Evolutionary conservation across 306 rosid genomes (phyloP), one percentile per base, ranked within the genome.

Genomic region (Herpetospermum pedunculosum): DNA sequence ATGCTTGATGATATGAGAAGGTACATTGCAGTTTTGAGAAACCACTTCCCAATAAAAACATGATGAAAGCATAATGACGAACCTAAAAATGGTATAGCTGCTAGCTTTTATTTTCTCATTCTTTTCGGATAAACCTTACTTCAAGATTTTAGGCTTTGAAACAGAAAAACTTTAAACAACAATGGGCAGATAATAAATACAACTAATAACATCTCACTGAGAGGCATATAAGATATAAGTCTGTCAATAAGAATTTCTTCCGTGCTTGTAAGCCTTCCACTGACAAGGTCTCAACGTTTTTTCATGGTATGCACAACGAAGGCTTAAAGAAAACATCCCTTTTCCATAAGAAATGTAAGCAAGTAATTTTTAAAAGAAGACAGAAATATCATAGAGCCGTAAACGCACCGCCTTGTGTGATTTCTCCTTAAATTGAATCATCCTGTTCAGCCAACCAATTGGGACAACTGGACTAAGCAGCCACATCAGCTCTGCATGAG

Each of bases 351-450:
- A 79, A 70, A 73, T 7, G 65, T 67, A 74, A 25, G 38, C 35
- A 37, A 73, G 59, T 34, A 37, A 7, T 18, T 58, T 16, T 18
- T 41, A 77, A 76, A 73, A 54, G 72, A 60, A 76, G 80, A 80
- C 58, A 34, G 55, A 74, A 80, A 76, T 80, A 46, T 43, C 88
- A 76, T 84, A 84, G 84, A 84, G 85, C 79, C 71, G 81, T 52
- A 63, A 78, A 86, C 97, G 81, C 89, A 93, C 98, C 97, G 92
- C 89, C 95, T 91, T 94, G 80, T 87, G 88, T 53, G 98, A 94
- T 85, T 94, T 94, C 86, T 94, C 98, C 84, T 91, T 94, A 81
- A 94, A 94, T 85, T 94, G 98, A 72, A 94, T 94, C 97, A 94
- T 94, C 83, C 80, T 86, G 80, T 91, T 84, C 54, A 94, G 86